phyloP scores from a whole-genome alignment of 192 early-diverging fungal species.

The Backusella morwellensis region DNA sequence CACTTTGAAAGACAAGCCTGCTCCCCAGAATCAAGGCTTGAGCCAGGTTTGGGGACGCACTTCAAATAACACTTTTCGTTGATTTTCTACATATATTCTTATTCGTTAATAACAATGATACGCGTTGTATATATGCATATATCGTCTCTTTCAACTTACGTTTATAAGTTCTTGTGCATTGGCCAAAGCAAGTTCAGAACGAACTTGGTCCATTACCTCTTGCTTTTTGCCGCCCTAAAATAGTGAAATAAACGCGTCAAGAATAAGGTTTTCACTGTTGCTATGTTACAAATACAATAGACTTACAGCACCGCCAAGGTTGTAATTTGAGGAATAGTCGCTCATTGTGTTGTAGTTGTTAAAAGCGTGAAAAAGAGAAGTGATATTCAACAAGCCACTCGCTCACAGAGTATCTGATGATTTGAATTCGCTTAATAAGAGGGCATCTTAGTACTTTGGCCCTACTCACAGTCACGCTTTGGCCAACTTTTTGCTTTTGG shows the following conservation, averaged over 20 bases:
- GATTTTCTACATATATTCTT: slow-evolving; percentile 61
- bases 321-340: neutral
- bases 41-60: slow-evolving; percentile 75
- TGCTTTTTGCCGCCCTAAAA: slow-evolving; percentile 56
- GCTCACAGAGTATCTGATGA: neutral
- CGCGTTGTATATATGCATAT: neutral
- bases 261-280: too few species aligned
- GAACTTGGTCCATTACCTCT: slow-evolving; percentile 75
- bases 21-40: slow-evolving; percentile 65
- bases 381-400: neutral
- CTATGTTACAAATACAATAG: neutral
- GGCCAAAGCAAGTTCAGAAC: slow-evolving; percentile 73
- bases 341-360: neutral
- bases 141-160: slow-evolving; percentile 40
- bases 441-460: neutral
- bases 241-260: neutral
- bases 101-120: too few species aligned
- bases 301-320: neutral
- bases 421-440: neutral
- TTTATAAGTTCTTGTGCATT: slow-evolving; percentile 83
- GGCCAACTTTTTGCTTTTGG: neutral
- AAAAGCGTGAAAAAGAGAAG: neutral
- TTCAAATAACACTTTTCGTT: slow-evolving; percentile 86
- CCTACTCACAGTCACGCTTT: neutral
- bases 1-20: slow-evolving; percentile 77